Base-by-base conservation (phyloP, 495 filamentous ascomycete species). In the Friedmanniomyces simplex region DNA sequence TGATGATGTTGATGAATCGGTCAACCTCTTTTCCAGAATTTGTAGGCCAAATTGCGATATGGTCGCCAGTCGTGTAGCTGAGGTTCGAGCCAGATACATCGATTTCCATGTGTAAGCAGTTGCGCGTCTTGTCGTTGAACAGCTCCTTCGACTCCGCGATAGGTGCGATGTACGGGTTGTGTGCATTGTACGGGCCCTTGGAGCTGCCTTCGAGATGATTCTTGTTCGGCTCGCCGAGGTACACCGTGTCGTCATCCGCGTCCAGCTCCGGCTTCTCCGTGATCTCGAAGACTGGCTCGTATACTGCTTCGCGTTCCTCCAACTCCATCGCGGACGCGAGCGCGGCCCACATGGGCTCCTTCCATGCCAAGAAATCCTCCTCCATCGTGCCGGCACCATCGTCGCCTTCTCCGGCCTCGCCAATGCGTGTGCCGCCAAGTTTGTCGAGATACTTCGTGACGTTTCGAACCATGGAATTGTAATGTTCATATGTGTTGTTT, bases 301-400 rank as follows among this genome's bases (percentile, higher is more conserved):
- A 99, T 62, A 91, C 83, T 50, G 93, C 86, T 71, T 99, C 93
- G 49, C 93, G 89, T 72, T 99, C 93, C 71, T 96, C 86, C 45
- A 99, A 77, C 52, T 80, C 79, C 85, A 99, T 86, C 61, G 85
- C 79, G 51, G 88, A 81, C 7, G 83, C 75, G 41, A 97, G 74
- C 54, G 86, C 89, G 58, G 76, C 73, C 93, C 93, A 99, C 94
- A 99, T 99, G 50, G 91, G 90, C 66, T 99, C 93, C 72, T 99
- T 99, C 93, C 93, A 99, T 59, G 93, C 87, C 67, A 99, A 75
- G 71, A 96, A 99, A 66, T 99, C 93, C 75, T 99, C 93, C 73
- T 99, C 93, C 93, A 99, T 99, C 52, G 93, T 99, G 55, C 93
- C 93, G 51, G 93, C 91, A 58, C 93, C 93, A 69, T 99, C 93